Conservation (phyloP, 148 eudicot genomes). For the Rhododendron mucronatum region DNA sequence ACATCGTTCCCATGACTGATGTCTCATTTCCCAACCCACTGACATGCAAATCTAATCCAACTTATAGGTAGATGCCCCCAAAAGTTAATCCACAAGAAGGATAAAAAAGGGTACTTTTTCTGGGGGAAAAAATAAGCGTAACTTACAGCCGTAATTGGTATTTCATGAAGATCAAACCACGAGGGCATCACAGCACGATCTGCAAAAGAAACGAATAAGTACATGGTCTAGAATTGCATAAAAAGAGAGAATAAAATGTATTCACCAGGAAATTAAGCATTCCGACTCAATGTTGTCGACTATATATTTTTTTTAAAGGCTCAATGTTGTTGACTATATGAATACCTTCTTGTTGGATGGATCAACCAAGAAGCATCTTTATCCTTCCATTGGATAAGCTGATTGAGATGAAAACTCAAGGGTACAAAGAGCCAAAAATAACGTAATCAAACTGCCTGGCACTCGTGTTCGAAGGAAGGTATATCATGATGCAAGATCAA, state of each 20-base stretch:
- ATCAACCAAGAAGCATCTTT: not conserved
- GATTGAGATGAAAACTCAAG: not conserved
- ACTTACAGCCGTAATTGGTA: conserved; percentile 85
- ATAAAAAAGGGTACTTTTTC: not conserved
- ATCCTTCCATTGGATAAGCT: not conserved
- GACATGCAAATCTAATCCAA: not conserved
- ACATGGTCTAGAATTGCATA: not conserved
- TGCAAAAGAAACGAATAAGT: conserved; percentile 27
- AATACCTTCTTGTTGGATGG: not conserved
- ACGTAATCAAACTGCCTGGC: not conserved
- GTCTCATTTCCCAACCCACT: conserved; percentile 1
- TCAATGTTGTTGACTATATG: not conserved
- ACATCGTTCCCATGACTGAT: not conserved
- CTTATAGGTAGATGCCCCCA: not conserved
- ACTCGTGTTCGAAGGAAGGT: not conserved
- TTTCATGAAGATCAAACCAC: conserved; percentile 86
- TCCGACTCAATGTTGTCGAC: not conserved
- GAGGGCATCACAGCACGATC: conserved; percentile 91
- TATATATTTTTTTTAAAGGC: too few species aligned
- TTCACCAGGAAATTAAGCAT: not conserved
- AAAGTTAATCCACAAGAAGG: not conserved
- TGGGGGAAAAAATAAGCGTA: conserved; percentile 6
- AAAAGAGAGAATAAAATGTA: not conserved
- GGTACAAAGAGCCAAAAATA: not conserved
- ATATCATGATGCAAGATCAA: not conserved